Evolutionary conservation across 164 flowering plant genomes (phyloP).

Genomic region (Taxillus chinensis): DNA sequence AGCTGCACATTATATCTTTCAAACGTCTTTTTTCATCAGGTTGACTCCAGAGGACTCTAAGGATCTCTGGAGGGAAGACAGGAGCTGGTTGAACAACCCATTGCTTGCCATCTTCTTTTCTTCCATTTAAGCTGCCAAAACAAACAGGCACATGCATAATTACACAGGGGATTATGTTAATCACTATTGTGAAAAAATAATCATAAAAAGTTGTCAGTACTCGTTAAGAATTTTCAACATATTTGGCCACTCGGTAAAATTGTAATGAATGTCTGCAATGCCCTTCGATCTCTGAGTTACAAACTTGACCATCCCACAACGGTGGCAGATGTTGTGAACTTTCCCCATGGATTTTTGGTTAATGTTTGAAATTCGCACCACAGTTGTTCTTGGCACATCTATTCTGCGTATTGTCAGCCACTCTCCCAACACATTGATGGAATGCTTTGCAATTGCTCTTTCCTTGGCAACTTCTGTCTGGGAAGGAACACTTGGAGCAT

Average conservation of each 20-base stretch:
- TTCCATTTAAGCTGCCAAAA: constrained; percentile 29
- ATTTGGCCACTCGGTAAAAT: constrained; percentile 28
- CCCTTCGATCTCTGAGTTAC: background rate
- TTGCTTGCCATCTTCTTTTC: constrained; percentile 10
- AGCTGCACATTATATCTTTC: constrained; percentile 3
- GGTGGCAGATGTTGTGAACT: background rate
- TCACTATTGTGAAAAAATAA: no score
- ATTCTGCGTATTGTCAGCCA: constrained; percentile 21
- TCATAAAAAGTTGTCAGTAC: constrained; percentile 11
- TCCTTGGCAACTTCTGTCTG: constrained; percentile 49
- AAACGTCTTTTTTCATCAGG: constrained; percentile 24
- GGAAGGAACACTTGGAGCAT: background rate
- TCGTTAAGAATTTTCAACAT: constrained; percentile 37
- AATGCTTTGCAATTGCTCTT: constrained; percentile 24
- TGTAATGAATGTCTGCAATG: constrained; percentile 23
- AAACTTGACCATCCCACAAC: constrained; percentile 11
- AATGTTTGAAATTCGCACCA: constrained; percentile 28
- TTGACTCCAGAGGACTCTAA: constrained; percentile 23
- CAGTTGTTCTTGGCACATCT: constrained; percentile 39
- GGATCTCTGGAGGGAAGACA: constrained; percentile 25
- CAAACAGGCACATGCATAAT: no score
- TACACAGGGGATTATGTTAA: no score
- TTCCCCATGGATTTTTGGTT: background rate
- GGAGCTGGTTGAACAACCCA: constrained; percentile 33
- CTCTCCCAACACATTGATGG: constrained; percentile 19